phyloP scores from a whole-genome alignment of 441 rosid genomes.

The Adansonia madagascariensis region DNA sequence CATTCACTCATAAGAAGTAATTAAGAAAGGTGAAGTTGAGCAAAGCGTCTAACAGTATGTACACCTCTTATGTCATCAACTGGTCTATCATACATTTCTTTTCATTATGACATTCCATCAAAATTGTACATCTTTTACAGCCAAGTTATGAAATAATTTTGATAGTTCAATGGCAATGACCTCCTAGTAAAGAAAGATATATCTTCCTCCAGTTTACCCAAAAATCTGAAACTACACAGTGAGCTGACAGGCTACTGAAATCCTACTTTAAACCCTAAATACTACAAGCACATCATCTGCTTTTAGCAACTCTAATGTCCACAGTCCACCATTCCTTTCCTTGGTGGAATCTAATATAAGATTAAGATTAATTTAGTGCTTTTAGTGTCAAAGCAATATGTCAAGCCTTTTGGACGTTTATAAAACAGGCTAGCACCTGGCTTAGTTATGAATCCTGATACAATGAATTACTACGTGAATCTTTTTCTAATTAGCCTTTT shows the following conservation, averaged over 20 bases:
- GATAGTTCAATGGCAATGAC: neutral
- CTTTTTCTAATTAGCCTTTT: conserved; percentile 10
- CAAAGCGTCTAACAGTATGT: neutral
- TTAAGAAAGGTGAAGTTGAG: neutral
- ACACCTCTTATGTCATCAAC: neutral
- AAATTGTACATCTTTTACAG: neutral
- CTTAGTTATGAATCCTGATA: conserved; percentile 24
- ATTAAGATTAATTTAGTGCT: neutral
- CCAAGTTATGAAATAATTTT: neutral
- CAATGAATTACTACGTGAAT: conserved; percentile 11
- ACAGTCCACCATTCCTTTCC: neutral
- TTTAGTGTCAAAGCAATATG: neutral
- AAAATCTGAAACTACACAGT: conserved; percentile 11
- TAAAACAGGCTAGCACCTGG: conserved; percentile 9
- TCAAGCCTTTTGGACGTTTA: neutral
- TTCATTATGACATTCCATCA: neutral
- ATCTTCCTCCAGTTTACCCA: neutral
- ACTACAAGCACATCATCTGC: neutral
- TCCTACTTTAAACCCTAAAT: neutral
- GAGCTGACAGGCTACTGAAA: neutral
- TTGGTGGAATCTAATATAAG: neutral
- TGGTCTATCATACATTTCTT: neutral
- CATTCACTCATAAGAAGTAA: conserved; percentile 4
- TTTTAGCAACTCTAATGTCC: neutral
- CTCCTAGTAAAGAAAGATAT: neutral